phyloP scores from a whole-genome alignment of 2,329 filamentous ascomycete species.

The Trichoderma brevicompactum region DNA sequence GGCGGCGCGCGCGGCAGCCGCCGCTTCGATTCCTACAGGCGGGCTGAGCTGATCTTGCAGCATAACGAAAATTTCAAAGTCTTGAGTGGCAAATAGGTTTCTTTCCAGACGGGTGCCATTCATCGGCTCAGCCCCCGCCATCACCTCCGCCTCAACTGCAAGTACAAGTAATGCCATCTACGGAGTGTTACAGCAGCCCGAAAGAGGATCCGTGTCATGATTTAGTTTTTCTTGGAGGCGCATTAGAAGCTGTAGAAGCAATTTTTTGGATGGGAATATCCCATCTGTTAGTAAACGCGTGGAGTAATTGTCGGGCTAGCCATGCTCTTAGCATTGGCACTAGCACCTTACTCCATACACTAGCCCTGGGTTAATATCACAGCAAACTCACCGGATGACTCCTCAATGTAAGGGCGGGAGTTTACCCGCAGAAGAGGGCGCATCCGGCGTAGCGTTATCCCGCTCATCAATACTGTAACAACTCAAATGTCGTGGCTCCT shows the following conservation, averaged over 20 bases:
- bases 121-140: background rate
- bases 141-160: too few relatives aligned
- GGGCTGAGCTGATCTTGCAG: background rate
- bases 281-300: background rate
- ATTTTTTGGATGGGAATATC: background rate
- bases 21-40: background rate
- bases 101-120: background rate
- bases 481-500: background rate
- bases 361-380: conserved; percentile 1
- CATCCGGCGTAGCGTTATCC: conserved; percentile 12
- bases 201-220: background rate
- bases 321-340: background rate
- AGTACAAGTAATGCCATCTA: too few relatives aligned
- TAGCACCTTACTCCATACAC: background rate
- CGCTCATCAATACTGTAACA: background rate
- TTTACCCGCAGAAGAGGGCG: background rate
- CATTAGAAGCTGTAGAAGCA: background rate
- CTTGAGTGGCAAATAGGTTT: background rate
- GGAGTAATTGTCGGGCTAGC: conserved; percentile 8
- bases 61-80: background rate
- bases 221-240: background rate
- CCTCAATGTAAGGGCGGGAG: background rate
- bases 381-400: conserved; percentile 23
- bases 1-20: conserved; percentile 1
- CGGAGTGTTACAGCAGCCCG: too few relatives aligned